phyloP scores from a whole-genome alignment of 768 basidiomycete species.

The Tulasnella sp. region DNA sequence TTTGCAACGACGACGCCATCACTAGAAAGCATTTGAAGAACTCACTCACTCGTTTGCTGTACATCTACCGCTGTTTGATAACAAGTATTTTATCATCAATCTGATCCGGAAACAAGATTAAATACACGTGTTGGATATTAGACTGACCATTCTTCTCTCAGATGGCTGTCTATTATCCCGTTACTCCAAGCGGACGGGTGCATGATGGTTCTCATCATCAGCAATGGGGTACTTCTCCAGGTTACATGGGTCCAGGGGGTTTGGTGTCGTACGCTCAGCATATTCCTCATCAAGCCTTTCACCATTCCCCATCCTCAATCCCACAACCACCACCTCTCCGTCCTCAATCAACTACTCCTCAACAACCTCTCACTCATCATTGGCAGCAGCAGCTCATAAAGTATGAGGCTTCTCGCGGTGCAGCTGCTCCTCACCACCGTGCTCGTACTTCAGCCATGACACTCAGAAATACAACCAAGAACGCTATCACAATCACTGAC shows the following conservation, averaged over 20 bases:
- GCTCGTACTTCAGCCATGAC: constrained; percentile 93
- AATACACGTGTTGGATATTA: background rate
- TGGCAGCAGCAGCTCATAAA: constrained; percentile 93
- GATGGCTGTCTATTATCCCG: constrained; percentile 14
- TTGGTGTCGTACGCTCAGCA: constrained; percentile 16
- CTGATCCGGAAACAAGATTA: too few relatives aligned
- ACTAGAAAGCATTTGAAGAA: too few relatives aligned
- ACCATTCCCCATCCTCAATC: constrained; percentile 43
- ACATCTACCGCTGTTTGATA: too few relatives aligned
- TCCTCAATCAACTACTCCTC: constrained; percentile 32
- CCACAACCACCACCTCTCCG: constrained; percentile 55
- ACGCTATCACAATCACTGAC: constrained; percentile 84
- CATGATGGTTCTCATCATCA: constrained; percentile 10
- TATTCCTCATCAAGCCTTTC: constrained; percentile 34
- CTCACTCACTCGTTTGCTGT: too few relatives aligned
- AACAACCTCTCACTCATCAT: constrained; percentile 28
- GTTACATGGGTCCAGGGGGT: constrained; percentile 4
- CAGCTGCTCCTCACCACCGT: constrained; percentile 83
- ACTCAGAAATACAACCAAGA: constrained; percentile 70
- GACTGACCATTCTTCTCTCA: background rate
- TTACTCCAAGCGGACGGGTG: constrained; percentile 13
- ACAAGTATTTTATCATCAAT: too few relatives aligned
- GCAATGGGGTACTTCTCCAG: constrained; percentile 11
- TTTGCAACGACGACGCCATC: too few relatives aligned
- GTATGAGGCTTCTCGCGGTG: constrained; percentile 62